Evolutionary conservation across 148 eudicot species (phyloP).

Genomic region (Polygonum aviculare): DNA sequence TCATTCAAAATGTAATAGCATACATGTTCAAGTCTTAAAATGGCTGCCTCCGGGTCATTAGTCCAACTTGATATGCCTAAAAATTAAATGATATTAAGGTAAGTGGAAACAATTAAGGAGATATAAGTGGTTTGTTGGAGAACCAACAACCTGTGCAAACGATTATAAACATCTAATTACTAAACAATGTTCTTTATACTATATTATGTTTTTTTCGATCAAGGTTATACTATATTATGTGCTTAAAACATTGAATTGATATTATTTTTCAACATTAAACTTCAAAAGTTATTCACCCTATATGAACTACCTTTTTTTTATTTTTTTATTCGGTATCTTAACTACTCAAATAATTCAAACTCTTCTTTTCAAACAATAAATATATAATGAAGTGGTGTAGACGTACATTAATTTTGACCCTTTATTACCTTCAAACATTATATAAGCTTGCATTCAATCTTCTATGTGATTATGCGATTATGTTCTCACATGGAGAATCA

Average conservation of each 20-base stretch:
- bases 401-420: neutral
- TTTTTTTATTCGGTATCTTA: too few relatives aligned
- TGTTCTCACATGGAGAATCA: neutral
- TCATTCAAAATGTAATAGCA: constrained; percentile 15
- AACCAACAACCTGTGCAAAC: neutral
- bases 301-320: too few relatives aligned
- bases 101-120: neutral
- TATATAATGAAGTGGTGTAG: neutral
- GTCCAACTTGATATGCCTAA: constrained; percentile 52
- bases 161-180: neutral
- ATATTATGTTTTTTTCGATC: too few relatives aligned
- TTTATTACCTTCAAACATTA: neutral
- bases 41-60: constrained; percentile 60
- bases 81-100: neutral
- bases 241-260: neutral
- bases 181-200: neutral
- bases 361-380: too few relatives aligned
- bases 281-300: neutral
- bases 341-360: too few relatives aligned
- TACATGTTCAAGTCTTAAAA: constrained; percentile 75
- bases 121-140: neutral
- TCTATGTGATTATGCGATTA: neutral
- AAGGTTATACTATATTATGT: neutral
- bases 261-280: neutral
- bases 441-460: neutral